Conservation (phyloP, 1,284 basidiomycete genomes). For the Tilletiaria anomala region DNA sequence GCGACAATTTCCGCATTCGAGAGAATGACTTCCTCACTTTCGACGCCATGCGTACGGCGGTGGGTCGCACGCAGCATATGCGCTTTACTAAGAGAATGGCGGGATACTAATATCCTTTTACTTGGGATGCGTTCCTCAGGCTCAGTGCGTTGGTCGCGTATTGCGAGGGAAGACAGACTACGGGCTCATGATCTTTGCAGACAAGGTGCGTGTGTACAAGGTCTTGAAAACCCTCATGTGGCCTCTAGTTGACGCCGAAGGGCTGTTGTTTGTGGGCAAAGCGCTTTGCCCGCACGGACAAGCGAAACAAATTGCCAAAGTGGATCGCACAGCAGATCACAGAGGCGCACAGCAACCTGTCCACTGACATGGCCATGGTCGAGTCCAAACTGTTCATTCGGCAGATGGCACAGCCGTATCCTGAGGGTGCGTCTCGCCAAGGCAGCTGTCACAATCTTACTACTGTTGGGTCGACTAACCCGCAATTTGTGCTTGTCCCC, state of each 20-base stretch:
- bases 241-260: too few relatives aligned
- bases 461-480: neutral
- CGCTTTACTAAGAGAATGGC: too few relatives aligned
- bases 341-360: conserved; percentile 88
- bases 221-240: neutral
- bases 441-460: neutral
- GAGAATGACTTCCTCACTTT: conserved; percentile 98
- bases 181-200: conserved; percentile 98
- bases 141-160: conserved; percentile 95
- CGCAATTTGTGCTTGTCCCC: neutral
- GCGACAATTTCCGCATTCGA: conserved; percentile 94
- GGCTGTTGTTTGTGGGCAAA: conserved; percentile 39
- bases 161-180: conserved; percentile 97
- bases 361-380: conserved; percentile 94
- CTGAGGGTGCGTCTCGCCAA: conserved; percentile 54
- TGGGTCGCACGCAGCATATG: too few relatives aligned
- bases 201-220: conserved; percentile 45
- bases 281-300: conserved; percentile 93
- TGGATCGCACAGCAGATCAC: conserved; percentile 98
- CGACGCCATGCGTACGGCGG: conserved; percentile 97
- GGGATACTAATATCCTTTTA: too few relatives aligned
- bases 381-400: conserved; percentile 94
- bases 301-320: conserved; percentile 85
- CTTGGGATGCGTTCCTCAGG: too few relatives aligned
- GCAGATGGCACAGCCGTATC: conserved; percentile 89